Evolutionary conservation across 805 yeast genomes (phyloP), one percentile per base, ranked within the genome.

Genomic region (Saturnispora galanensis): DNA sequence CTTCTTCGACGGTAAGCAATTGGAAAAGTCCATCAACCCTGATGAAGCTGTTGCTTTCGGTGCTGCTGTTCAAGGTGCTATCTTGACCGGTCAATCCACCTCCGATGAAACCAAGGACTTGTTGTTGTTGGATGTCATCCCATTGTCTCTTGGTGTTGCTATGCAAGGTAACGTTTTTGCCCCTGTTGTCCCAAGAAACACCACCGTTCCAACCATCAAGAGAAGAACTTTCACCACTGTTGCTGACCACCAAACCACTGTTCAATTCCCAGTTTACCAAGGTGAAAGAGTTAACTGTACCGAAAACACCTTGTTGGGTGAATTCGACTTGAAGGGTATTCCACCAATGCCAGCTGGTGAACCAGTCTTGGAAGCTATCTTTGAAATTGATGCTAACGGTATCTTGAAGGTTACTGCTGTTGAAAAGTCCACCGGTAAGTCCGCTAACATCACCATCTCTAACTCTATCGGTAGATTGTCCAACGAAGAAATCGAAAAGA

Each of bases 41-140:
- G 97, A 88, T 76, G 97, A 88, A 78, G 97, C 97, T 66, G 97
- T 88, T 69, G 97, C 96, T 64, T 87, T 87, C 78, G 97, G 97
- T 82, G 97, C 97, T 64, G 97, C 97, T 64, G 97, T 89, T 62
- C 97, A 89, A 77, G 97, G 96, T 76, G 97, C 97, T 67, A 86
- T 90, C 74, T 79, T 89, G 71, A 84, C 96, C 58, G 96, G 96
- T 75, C 79, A 76, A 56, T 88, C 86, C 52, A 81, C 87, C 54
- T 79, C 84, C 57, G 93, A 83, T 53, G 95, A 87, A 70, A 88
- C 96, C 69, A 87, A 89, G 74, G 96, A 87, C 74, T 79, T 89
- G 68, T 81, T 90, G 62, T 80, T 89, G 67, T 81, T 89, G 72
- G 97, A 89, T 76, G 97, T 90, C 62, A 89, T 89, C 66, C 98